Evolutionary conservation across 495 filamentous ascomycete genomes (phyloP).

Genomic region (Rostrohypoxylon terebratum): DNA sequence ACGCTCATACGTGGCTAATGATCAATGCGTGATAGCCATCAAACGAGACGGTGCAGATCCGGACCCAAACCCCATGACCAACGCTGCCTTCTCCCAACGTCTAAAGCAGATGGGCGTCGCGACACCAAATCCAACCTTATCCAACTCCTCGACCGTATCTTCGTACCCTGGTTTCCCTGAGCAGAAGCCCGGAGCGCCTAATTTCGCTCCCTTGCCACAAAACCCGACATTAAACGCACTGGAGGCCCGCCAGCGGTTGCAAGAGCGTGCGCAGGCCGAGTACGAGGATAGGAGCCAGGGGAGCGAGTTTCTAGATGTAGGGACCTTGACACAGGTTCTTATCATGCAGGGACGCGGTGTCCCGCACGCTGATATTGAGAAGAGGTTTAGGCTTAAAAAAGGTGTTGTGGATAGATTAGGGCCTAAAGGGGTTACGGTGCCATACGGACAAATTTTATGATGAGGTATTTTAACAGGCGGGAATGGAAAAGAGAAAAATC

Average conservation of each 20-base stretch:
- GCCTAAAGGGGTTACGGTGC: conserved; percentile 45
- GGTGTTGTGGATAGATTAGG: conserved; percentile 58
- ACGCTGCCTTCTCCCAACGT: conserved; percentile 54
- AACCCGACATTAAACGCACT: conserved; percentile 59
- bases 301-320: conserved; percentile 56
- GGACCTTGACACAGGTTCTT: conserved; percentile 53
- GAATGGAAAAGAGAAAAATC: conserved; percentile 3
- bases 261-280: conserved; percentile 54
- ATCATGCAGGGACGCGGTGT: conserved; percentile 50
- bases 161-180: conserved; percentile 29
- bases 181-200: conserved; percentile 27
- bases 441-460: conserved; percentile 10
- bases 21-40: conserved; percentile 41
- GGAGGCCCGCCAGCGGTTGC: conserved; percentile 53
- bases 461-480: background rate
- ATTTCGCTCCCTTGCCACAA: conserved; percentile 46
- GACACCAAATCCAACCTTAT: conserved; percentile 60
- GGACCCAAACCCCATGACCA: conserved; percentile 43
- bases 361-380: conserved; percentile 52
- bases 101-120: conserved; percentile 60
- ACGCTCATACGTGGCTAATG: conserved; percentile 1
- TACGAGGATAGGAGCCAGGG: conserved; percentile 52
- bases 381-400: conserved; percentile 50
- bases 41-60: conserved; percentile 49
- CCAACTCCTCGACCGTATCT: conserved; percentile 58